Conservation (phyloP, 1,284 basidiomycete species). For the Xerocomus amazonicus region DNA sequence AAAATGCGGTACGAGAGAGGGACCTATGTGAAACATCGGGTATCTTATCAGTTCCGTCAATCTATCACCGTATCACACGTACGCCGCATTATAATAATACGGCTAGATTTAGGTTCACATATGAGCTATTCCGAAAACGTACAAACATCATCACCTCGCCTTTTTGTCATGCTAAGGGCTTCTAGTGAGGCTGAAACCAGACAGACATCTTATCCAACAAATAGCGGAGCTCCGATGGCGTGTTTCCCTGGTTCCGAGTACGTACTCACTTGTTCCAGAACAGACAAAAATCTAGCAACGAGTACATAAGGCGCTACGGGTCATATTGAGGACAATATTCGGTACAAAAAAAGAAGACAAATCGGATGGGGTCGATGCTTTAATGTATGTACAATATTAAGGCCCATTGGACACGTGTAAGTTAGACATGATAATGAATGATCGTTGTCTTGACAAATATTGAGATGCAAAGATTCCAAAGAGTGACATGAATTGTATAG, state of each 20-base stretch:
- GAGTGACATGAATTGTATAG: conserved; percentile 36
- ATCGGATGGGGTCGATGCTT: conserved; percentile 28
- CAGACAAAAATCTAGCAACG: conserved; percentile 2
- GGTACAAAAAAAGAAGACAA: conserved; percentile 26
- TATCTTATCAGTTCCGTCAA: conserved; percentile 18
- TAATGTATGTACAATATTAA: conserved; percentile 38
- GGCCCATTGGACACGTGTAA: conserved; percentile 32
- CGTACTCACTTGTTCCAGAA: conserved; percentile 15
- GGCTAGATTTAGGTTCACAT: conserved; percentile 18
- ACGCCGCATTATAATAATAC: not conserved
- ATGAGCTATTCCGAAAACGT: conserved; percentile 18
- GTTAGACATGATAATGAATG: conserved; percentile 36
- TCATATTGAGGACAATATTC: conserved; percentile 24
- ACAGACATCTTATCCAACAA: conserved; percentile 1
- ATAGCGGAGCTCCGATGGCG: conserved; percentile 33
- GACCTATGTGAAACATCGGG: conserved; percentile 16
- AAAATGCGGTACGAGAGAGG: conserved; percentile 1
- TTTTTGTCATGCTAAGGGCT: conserved; percentile 9
- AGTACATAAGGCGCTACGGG: conserved; percentile 31
- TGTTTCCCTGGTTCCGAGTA: conserved; percentile 7
- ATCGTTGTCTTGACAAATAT: conserved; percentile 37
- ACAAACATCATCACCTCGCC: not conserved
- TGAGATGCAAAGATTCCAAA: conserved; percentile 34
- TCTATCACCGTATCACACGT: conserved; percentile 16
- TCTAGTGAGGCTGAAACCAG: conserved; percentile 1